These are phyloP conservation scores for Fusarium keratoplasticum DNA, from an alignment of 2,329 filamentous ascomycete genomes.

Conservation along the genomic window DNA sequence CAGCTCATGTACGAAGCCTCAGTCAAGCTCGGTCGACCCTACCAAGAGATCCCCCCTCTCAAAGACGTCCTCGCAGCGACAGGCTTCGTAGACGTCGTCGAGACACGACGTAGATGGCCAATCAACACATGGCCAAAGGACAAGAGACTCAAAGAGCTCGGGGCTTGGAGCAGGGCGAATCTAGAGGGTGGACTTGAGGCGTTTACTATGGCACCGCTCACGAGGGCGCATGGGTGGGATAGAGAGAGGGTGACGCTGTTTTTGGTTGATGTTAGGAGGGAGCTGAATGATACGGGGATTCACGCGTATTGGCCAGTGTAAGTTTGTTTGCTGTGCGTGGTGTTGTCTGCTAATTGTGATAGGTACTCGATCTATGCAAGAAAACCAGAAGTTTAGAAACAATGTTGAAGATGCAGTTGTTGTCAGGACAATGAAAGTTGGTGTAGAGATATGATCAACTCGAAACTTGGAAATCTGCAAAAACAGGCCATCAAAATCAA, in stretches of 20 bases:
- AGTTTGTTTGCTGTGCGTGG: not conserved
- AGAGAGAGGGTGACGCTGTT: conserved; percentile 12
- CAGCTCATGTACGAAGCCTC: conserved; percentile 37
- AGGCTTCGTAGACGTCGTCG: conserved; percentile 34
- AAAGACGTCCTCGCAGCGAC: conserved; percentile 25
- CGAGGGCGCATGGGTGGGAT: conserved; percentile 27
- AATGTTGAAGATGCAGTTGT: not conserved
- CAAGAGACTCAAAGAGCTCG: conserved; percentile 26
- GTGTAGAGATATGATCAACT: not conserved
- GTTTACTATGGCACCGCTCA: conserved; percentile 31
- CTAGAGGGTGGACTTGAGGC: conserved; percentile 29
- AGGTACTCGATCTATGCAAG: not conserved
- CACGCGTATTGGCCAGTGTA: conserved; percentile 24
- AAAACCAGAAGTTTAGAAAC: not conserved
- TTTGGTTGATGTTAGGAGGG: conserved; percentile 12
- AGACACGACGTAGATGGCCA: conserved; percentile 34
- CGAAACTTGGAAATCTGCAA: not conserved
- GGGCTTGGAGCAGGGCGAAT: conserved; percentile 29
- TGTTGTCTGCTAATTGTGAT: not conserved
- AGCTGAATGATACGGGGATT: conserved; percentile 4
- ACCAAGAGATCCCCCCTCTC: conserved; percentile 27
- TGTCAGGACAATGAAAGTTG: not conserved
- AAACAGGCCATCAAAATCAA: not conserved
- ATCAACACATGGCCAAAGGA: conserved; percentile 35
- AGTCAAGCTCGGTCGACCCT: conserved; percentile 34